Evolutionary conservation across 1,284 basidiomycete genomes (phyloP).

Genomic region (Pisolithus thermaeus): DNA sequence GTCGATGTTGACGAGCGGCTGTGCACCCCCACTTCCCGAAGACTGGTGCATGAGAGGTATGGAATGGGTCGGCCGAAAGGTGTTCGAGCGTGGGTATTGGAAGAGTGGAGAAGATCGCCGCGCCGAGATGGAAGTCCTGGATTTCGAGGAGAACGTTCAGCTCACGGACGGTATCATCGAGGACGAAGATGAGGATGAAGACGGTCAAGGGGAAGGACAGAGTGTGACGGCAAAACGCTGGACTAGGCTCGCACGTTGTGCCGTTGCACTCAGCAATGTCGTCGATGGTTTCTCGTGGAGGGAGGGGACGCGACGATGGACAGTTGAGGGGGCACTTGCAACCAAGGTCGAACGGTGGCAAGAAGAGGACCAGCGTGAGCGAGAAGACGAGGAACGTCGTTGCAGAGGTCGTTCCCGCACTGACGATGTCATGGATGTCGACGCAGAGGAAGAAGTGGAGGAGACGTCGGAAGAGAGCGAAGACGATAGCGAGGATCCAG

Average conservation of each 20-base stretch:
- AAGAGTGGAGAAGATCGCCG: slow-evolving; percentile 58
- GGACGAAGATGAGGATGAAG: slow-evolving; percentile 58
- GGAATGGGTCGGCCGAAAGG: slow-evolving; percentile 87
- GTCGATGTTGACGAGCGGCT: slow-evolving; percentile 58
- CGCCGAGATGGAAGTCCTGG: slow-evolving; percentile 77
- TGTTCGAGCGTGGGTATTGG: slow-evolving; percentile 93
- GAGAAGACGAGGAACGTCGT: slow-evolving; percentile 64
- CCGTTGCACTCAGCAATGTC: slow-evolving; percentile 60
- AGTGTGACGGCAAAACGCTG: slow-evolving; percentile 47
- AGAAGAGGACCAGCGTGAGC: slow-evolving; percentile 56
- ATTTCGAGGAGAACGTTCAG: slow-evolving; percentile 51
- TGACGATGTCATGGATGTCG: slow-evolving; percentile 68
- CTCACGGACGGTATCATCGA: slow-evolving; percentile 77
- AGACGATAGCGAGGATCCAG: slow-evolving; percentile 60
- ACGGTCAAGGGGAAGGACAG: slow-evolving; percentile 25
- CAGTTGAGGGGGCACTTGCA: slow-evolving; percentile 62
- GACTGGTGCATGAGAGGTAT: slow-evolving; percentile 95
- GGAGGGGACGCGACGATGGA: slow-evolving; percentile 55
- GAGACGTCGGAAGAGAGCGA: slow-evolving; percentile 43
- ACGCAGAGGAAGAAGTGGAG: slow-evolving; percentile 40
- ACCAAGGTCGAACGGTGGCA: slow-evolving; percentile 69
- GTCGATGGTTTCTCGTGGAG: slow-evolving; percentile 77
- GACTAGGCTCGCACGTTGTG: slow-evolving; percentile 70
- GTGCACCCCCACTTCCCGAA: slow-evolving; percentile 76
- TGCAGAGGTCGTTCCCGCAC: slow-evolving; percentile 54